Base-by-base conservation (phyloP, 1,284 basidiomycete species). In the Ustanciosporium gigantosporum region DNA sequence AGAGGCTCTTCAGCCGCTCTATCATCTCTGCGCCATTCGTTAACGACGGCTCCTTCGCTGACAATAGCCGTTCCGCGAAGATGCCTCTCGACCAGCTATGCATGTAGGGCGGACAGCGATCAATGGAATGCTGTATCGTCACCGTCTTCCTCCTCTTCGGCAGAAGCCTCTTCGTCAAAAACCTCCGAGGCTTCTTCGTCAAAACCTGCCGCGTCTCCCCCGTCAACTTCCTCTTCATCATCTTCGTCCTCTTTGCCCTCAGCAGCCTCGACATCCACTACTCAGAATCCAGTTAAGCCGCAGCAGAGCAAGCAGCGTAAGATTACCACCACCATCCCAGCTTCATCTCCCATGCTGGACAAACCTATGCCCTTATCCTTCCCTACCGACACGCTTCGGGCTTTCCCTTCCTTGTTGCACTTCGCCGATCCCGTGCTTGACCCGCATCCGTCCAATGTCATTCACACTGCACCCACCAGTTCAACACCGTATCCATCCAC, bases 381-480 rank as follows among this genome's bases (percentile, higher is more conserved):
- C 38, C 52, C 62, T 2, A 48, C 42, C 2, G 36, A 31, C 36
- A 67, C 66, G 14, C 59, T 72, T 9, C 37, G 53, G 25, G 22
- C 44, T 27, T 74, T 74, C 50, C 73, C 73, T 9, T 66, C 62
- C 15, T 41, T 74, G 21, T 65, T 79, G 22, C 50, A 71, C 31
- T 56, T 66, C 43, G 73, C 74, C 43, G 69, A 78, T 37, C 76
- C 73, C 16, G 51, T 74, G 36, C 67, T 79, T 29, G 78, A 79
- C 44, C 38, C 71, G 14, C 66, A 64, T 22, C 72, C 68, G 19
- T 41, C 49, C 35, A 68, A 70, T 35, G 48, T 58, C 16, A 32
- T 66, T 41, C 49, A 47, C 40, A 38, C 50, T 29, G 39, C 19
- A 17, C 57, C 61, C 31, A 46, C 64, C 24, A 44, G 53, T 41